Base-by-base conservation (phyloP, 129 eudicot genomes). In the Tanacetum coccineum region DNA sequence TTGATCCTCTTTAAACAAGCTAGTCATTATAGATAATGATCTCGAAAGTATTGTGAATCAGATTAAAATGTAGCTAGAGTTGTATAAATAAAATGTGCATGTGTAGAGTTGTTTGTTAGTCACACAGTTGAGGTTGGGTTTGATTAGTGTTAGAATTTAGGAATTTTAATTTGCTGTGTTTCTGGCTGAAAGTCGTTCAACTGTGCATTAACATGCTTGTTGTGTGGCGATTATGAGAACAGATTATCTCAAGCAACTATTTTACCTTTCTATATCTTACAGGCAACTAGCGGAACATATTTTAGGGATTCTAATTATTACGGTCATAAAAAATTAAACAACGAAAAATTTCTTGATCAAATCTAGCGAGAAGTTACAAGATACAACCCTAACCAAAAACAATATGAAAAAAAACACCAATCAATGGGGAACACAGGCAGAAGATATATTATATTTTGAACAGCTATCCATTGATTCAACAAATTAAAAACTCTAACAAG, bases 141-240 rank as follows among this genome's bases (percentile, higher is more conserved):
- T 20, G 46, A 62, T 73, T 26, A 53, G 42, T 72, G 76, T 68
- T 59, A 32, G 68, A 51, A 67, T 67, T 54, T 32, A 68, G 51
- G 56, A 69, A 62, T 76, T 40, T 61, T 58, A 62, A 62, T 76
- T 40, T 68, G 65, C 30, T 59, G 15, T 67, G 79, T 76, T 68
- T 78, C 65, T 64, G 81, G 73, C 63, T 65, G 64, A 72, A 71
- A 68, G 80, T 76, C 4, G 80, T 68, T 76, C 80, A 76, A 70
- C 80, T 76, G 36, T 67, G 62, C 48, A 61, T 75, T 76, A 26
- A 47, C 75, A 76, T 76, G 80, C 80, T 60, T 76, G 70, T 51
- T 76, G 74, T 70, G 80, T 76, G 74, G 68, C 15, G 25, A 39
- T 49, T 22, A 32, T 57, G 53, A 65, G 60, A 68, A 76, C 50